phyloP scores from a whole-genome alignment of 495 filamentous ascomycete genomes.

The Schizothecium vesticola region DNA sequence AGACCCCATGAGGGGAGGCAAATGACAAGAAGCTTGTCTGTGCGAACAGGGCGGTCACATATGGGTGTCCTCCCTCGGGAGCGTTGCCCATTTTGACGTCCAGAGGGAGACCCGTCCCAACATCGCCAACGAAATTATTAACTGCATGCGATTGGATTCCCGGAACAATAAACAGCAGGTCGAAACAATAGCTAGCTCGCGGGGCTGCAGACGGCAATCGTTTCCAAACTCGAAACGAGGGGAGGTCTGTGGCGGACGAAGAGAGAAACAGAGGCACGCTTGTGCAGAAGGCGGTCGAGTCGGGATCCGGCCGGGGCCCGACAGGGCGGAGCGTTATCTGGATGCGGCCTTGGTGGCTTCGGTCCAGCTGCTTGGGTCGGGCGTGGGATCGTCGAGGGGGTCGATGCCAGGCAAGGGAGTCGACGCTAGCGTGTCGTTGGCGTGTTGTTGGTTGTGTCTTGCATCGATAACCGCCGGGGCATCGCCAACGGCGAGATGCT shows the following conservation, averaged over 20 bases:
- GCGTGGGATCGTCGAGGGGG: not conserved
- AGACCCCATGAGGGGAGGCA: not conserved
- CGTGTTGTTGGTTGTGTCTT: constrained; percentile 7
- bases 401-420: not conserved
- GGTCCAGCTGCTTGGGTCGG: not conserved
- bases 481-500: not conserved
- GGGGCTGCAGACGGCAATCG: not conserved
- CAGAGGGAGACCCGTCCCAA: not conserved
- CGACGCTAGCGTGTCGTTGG: not conserved
- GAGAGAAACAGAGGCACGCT: not conserved
- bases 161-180: not conserved
- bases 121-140: not conserved
- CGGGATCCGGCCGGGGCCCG: not conserved
- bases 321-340: not conserved
- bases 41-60: not conserved
- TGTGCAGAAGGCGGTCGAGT: not conserved
- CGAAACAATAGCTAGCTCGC: not conserved
- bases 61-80: not conserved
- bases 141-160: not conserved
- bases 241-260: not conserved
- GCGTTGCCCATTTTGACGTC: not conserved
- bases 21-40: not conserved
- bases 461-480: constrained; percentile 8
- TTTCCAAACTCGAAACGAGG: not conserved
- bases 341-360: not conserved